Evolutionary conservation across 106 monocot species (phyloP).

Genomic region (Cymbidium sinense): DNA sequence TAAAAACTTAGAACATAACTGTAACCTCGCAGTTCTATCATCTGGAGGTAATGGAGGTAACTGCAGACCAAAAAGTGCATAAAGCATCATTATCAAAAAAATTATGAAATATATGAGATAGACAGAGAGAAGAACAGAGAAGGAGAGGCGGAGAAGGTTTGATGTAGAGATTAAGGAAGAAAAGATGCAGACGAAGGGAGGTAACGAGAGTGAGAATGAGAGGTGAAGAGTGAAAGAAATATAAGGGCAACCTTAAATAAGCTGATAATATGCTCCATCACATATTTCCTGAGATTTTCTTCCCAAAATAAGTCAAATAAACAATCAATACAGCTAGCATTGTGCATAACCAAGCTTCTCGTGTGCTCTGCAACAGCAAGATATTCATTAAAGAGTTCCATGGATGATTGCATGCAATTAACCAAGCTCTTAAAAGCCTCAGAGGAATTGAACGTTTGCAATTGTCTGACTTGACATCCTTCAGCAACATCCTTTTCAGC

Average conservation of each 20-base stretch:
- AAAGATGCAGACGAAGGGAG: background rate
- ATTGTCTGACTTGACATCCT: slow-evolving; percentile 6
- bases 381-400: slow-evolving; percentile 80
- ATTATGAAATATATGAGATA: background rate
- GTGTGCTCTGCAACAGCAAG: slow-evolving; percentile 51
- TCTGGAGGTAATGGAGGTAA: slow-evolving; percentile 52
- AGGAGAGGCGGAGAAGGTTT: background rate
- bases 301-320: slow-evolving; percentile 93
- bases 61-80: slow-evolving; percentile 29
- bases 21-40: slow-evolving; percentile 58
- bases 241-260: slow-evolving; percentile 52
- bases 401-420: slow-evolving; percentile 48
- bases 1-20: slow-evolving; percentile 80
- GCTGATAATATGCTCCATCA: slow-evolving; percentile 68
- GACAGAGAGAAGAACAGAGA: background rate
- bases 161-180: background rate
- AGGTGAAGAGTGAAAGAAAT: background rate
- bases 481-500: slow-evolving; percentile 14
- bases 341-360: slow-evolving; percentile 52
- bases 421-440: slow-evolving; percentile 24
- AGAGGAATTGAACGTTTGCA: slow-evolving; percentile 5
- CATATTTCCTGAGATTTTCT: slow-evolving; percentile 43
- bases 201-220: background rate
- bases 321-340: slow-evolving; percentile 67
- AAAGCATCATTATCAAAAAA: background rate